Percentiles rank a stretch among this genome's conserved stretches.
These are phyloP conservation scores for Hericium erinaceus DNA, from an alignment of 768 basidiomycete species.

Conservation along the genomic window DNA sequence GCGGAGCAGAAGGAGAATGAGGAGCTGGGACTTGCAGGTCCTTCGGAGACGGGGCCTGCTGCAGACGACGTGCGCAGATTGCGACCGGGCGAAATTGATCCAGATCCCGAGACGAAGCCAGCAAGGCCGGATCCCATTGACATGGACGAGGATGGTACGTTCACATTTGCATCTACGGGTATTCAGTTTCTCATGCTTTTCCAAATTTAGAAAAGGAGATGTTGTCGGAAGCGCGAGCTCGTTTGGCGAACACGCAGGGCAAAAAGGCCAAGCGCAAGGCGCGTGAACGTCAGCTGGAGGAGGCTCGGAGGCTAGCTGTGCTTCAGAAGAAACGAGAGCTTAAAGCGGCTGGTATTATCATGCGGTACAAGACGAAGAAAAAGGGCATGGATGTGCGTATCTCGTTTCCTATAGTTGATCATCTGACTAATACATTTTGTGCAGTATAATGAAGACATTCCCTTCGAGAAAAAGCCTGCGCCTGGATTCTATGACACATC, in stretches of 20 bases:
- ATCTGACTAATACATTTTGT: constrained; percentile 6
- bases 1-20: constrained; percentile 95
- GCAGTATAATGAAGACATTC: constrained; percentile 96
- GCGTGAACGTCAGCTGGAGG: constrained; percentile 92
- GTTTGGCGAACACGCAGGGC: constrained; percentile 97
- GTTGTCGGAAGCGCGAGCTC: constrained; percentile 96
- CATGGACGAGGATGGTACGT: constrained; percentile 96
- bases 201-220: constrained; percentile 84
- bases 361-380: constrained; percentile 90
- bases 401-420: neutral
- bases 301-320: constrained; percentile 87
- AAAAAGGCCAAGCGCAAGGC: constrained; percentile 99
- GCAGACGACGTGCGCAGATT: constrained; percentile 89
- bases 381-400: constrained; percentile 91
- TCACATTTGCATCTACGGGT: neutral
- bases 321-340: constrained; percentile 96
- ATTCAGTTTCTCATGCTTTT: constrained; percentile 5
- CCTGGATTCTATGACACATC: constrained; percentile 95
- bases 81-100: constrained; percentile 95
- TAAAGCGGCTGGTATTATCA: constrained; percentile 96
- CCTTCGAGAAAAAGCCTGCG: constrained; percentile 94
- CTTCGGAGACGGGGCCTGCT: constrained; percentile 72
- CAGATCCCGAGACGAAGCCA: constrained; percentile 97
- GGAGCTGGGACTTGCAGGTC: constrained; percentile 85
- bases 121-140: constrained; percentile 98